Conservation (phyloP, 805 yeast species). For the Pichia occidentalis region DNA sequence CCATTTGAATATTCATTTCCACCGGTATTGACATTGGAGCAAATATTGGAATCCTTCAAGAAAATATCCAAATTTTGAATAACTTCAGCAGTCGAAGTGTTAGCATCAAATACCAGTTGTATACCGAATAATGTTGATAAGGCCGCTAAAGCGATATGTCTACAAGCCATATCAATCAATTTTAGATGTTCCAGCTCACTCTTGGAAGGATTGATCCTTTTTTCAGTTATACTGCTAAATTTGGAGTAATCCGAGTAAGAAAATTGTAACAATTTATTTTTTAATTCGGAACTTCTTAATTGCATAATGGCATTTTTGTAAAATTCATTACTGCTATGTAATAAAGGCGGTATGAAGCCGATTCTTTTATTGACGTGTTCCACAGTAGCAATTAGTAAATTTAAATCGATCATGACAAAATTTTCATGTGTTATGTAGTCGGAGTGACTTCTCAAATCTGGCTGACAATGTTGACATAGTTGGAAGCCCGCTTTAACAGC, state of each 20-base stretch:
- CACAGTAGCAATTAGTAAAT: constrained; percentile 43
- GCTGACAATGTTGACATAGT: constrained; percentile 53
- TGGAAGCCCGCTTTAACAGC: constrained; percentile 41
- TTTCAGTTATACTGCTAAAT: constrained; percentile 9
- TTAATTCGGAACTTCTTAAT: constrained; percentile 5
- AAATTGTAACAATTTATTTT: constrained; percentile 4
- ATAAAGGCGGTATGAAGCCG: constrained; percentile 49
- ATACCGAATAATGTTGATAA: constrained; percentile 20
- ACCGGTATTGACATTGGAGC: constrained; percentile 4
- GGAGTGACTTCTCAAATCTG: constrained; percentile 29
- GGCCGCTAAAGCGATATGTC: constrained; percentile 79
- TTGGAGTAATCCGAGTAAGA: not conserved
- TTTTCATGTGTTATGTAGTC: constrained; percentile 15
- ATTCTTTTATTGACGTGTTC: constrained; percentile 47
- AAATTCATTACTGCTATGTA: constrained; percentile 13
- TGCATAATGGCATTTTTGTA: constrained; percentile 1
- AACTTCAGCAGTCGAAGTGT: too few species aligned
- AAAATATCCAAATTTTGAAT: constrained; percentile 13
- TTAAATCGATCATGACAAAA: constrained; percentile 40
- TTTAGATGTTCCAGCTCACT: constrained; percentile 64
- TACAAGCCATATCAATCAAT: constrained; percentile 70
- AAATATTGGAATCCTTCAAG: constrained; percentile 14
- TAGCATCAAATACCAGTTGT: constrained; percentile 2
- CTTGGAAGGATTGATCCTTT: constrained; percentile 34
- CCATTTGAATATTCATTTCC: too few species aligned